phyloP scores from a whole-genome alignment of 306 rosid genomes.

The Cicer arietinum region DNA sequence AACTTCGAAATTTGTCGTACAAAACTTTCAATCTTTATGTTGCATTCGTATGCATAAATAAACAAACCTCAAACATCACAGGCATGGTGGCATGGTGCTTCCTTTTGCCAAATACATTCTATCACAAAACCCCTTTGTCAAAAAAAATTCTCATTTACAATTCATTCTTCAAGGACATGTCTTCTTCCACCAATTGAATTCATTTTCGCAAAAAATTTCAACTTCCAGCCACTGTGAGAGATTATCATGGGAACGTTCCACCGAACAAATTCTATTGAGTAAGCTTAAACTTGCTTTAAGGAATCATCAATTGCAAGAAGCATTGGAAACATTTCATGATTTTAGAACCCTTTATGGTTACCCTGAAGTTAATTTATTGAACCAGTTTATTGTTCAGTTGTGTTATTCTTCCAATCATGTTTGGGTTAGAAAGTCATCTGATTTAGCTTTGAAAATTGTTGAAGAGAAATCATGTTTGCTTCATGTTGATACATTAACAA shows the following conservation, averaged over 20 bases:
- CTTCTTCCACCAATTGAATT: conserved; percentile 29
- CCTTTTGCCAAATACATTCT: conserved; percentile 41
- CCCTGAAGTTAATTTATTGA: conserved; percentile 60
- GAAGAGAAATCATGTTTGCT: conserved; percentile 60
- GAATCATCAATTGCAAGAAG: conserved; percentile 60
- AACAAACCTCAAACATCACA: conserved; percentile 31
- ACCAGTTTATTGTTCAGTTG: conserved; percentile 61
- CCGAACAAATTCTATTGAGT: conserved; percentile 53
- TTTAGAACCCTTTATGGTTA: conserved; percentile 75
- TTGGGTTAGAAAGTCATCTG: conserved; percentile 66
- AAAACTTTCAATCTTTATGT: conserved; percentile 2
- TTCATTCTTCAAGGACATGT: conserved; percentile 37
- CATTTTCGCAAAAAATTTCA: conserved; percentile 41
- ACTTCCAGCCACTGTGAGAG: conserved; percentile 46
- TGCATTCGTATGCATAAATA: conserved; percentile 18
- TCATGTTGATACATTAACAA: conserved; percentile 59
- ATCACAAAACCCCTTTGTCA: conserved; percentile 26
- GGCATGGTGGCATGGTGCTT: conserved; percentile 49
- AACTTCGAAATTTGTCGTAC: background rate
- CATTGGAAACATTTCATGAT: conserved; percentile 72
- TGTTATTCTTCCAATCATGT: conserved; percentile 62
- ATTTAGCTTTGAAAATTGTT: conserved; percentile 60
- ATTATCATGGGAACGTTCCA: conserved; percentile 83
- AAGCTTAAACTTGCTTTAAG: conserved; percentile 67
- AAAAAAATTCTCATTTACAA: conserved; percentile 45